These are phyloP conservation scores for Salix dunnii DNA, from an alignment of 345 rosid genomes.

Conservation along the genomic window DNA sequence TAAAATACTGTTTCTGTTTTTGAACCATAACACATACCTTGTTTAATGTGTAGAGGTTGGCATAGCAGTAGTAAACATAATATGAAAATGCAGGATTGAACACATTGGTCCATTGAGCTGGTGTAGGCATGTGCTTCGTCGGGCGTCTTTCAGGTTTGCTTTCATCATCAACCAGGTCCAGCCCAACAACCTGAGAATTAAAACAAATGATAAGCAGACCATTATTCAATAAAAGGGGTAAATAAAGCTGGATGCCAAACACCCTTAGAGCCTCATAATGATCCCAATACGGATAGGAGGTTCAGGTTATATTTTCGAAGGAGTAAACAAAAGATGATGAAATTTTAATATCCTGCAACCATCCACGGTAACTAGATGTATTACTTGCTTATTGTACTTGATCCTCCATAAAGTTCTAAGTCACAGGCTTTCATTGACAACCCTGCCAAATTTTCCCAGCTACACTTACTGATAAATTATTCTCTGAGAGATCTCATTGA, in stretches of 20 bases:
- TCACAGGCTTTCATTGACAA: not conserved
- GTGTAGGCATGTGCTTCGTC: conserved; percentile 99
- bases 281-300: not conserved
- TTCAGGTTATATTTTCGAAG: not conserved
- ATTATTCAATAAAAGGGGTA: not conserved
- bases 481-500: not conserved
- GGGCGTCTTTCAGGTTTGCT: conserved; percentile 99
- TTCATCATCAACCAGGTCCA: conserved; percentile 98
- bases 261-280: not conserved
- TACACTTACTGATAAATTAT: not conserved
- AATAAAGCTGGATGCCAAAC: not conserved
- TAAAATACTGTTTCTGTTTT: not conserved
- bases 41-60: conserved; percentile 86
- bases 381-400: not conserved
- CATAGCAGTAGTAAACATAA: conserved; percentile 91
- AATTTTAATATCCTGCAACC: not conserved
- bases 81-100: conserved; percentile 97
- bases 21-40: conserved; percentile 46
- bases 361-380: not conserved
- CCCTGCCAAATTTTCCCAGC: not conserved
- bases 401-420: not conserved
- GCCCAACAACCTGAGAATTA: conserved; percentile 79
- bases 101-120: conserved; percentile 94
- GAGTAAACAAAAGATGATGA: not conserved
- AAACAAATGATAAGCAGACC: conserved; percentile 15